Conservation (phyloP, 2,329 filamentous ascomycete genomes). For the Colletotrichum musae region DNA sequence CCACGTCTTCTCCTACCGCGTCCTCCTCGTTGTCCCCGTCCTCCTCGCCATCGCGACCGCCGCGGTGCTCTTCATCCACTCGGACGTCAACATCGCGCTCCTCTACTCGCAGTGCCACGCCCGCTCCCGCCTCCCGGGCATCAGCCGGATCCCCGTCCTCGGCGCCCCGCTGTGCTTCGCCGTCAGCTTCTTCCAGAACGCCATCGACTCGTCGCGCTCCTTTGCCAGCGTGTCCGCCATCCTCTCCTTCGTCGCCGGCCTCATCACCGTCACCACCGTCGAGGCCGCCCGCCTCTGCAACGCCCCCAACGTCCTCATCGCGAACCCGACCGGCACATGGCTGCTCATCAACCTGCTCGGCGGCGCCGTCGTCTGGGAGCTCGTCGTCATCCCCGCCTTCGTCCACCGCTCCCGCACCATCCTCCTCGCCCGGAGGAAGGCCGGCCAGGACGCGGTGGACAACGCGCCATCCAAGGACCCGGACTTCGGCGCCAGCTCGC, state of each 20-base stretch:
- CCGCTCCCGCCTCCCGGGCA: constrained; percentile 58
- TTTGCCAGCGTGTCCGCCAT: constrained; percentile 58
- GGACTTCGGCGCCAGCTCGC: constrained; percentile 48
- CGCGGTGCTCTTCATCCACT: constrained; percentile 59
- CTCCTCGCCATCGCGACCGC: constrained; percentile 61
- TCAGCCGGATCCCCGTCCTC: constrained; percentile 61
- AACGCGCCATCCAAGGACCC: constrained; percentile 46
- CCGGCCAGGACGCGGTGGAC: constrained; percentile 40
- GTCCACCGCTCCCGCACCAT: constrained; percentile 58
- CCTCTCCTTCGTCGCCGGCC: constrained; percentile 60
- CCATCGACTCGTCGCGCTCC: constrained; percentile 58
- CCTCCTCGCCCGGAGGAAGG: constrained; percentile 46
- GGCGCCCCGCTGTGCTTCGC: constrained; percentile 65
- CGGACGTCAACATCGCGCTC: constrained; percentile 65
- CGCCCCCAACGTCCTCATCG: constrained; percentile 52
- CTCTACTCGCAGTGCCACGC: constrained; percentile 70
- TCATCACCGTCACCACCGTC: constrained; percentile 65
- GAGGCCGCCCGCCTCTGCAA: constrained; percentile 64
- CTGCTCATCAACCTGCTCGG: constrained; percentile 64
- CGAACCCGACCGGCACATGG: constrained; percentile 59
- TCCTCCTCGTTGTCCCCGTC: constrained; percentile 65
- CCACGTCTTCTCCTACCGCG: constrained; percentile 66
- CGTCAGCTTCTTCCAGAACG: constrained; percentile 64
- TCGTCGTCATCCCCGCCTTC: constrained; percentile 66
- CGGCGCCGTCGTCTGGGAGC: constrained; percentile 66